Base-by-base conservation (phyloP, 192 early-diverging fungal species). In the Spizellomyces punctatus region DNA sequence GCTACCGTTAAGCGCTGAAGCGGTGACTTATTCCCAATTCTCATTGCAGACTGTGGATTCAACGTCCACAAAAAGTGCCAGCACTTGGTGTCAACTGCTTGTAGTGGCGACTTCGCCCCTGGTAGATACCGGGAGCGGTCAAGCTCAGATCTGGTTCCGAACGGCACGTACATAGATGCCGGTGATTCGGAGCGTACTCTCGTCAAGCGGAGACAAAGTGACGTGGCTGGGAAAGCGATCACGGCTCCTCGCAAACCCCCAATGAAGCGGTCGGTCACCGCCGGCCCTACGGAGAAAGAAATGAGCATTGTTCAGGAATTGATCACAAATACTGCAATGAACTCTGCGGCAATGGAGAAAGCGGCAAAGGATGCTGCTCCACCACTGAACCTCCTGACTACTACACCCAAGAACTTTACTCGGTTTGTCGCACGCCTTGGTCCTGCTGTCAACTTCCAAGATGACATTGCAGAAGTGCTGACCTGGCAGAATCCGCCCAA, bases 401-500 rank as follows among this genome's bases (percentile, higher is more conserved):
- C 89, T 2, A 89, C 89, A 5, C 84, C 86, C 1, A 83, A 85
- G 49, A 93, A 93, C 67, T 90, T 90, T 64, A 81, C 85, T 22
- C 72, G 82, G 43, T 92, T 93, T 72, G 88, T 90, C 0, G 77
- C 86, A 48, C 80, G 89, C 48, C 78, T 89, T 44, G 85, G 89
- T 0, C 85, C 83, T 14, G 67, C 91, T 49, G 90, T 93, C 68
- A 81, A 74, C 42, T 79, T 85, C 57, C 83, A 90, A 74, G 90
- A 92, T 61, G 68, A 58, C 45, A 72, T 91, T 49, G 78, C 82
- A n/a, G 78, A 85, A 46, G 61, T 93, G 16, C 64, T 93, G 59
- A 83, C 80, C 10, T 93, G 91, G 92, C 85, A 90, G 66, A 88
- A 90, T 60, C 80, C 90, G 0, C 70, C 88, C 46, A 83, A 87